Percentiles rank a stretch among this genome's conserved stretches.
Conservation (phyloP, 495 filamentous ascomycete species). For the Wilcoxina mikolae region DNA sequence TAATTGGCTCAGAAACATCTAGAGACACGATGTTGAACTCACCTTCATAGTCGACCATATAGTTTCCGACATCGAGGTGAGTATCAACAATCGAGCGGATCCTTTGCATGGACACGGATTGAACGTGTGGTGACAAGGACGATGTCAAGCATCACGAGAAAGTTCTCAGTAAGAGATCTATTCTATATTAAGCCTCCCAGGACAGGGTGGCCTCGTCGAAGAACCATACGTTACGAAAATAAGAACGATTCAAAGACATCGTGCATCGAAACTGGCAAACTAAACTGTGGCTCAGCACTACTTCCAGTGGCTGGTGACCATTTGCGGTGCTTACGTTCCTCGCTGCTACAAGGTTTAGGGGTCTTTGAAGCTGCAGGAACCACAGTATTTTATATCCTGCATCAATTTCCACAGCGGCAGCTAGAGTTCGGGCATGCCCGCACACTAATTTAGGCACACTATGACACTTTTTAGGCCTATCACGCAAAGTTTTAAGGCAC, state of each 20-base stretch:
- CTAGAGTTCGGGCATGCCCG: too few relatives aligned
- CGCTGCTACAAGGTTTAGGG: too few relatives aligned
- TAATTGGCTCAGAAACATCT: neutral
- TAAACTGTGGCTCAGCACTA: too few relatives aligned
- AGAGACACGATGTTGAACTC: neutral
- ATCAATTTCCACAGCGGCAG: too few relatives aligned
- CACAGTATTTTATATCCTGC: too few relatives aligned
- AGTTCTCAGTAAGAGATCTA: constrained; percentile 22
- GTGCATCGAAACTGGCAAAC: too few relatives aligned
- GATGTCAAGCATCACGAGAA: constrained; percentile 25
- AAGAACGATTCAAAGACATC: constrained; percentile 13
- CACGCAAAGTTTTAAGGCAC: too few relatives aligned
- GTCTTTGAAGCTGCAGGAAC: too few relatives aligned
- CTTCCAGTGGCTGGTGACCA: too few relatives aligned
- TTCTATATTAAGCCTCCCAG: constrained; percentile 17
- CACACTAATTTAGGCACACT: too few relatives aligned
- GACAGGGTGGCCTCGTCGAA: constrained; percentile 14
- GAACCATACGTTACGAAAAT: constrained; percentile 17
- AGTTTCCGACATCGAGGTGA: constrained; percentile 11
- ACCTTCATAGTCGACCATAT: constrained; percentile 13
- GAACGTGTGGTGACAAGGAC: constrained; percentile 12
- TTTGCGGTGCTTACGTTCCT: too few relatives aligned
- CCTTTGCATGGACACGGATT: constrained; percentile 15
- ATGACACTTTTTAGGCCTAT: too few relatives aligned
- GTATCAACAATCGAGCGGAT: constrained; percentile 12